phyloP scores from a whole-genome alignment of 2,329 filamentous ascomycete species.

The Furcasterigmium furcatum region DNA sequence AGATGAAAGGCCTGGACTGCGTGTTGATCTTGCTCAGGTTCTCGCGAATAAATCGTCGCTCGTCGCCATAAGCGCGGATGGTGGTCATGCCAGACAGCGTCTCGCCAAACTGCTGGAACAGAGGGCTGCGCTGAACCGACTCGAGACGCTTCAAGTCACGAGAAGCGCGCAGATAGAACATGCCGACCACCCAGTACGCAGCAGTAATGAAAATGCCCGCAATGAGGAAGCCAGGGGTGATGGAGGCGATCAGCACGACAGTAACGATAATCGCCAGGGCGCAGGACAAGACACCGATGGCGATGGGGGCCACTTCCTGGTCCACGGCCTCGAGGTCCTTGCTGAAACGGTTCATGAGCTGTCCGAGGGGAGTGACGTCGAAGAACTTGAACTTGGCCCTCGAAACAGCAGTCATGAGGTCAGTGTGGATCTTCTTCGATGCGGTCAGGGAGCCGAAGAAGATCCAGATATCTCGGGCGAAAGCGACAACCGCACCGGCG shows the following conservation, averaged over 20 bases:
- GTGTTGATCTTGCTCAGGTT: conserved; percentile 86
- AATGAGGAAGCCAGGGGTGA: conserved; percentile 88
- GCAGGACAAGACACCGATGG: conserved; percentile 71
- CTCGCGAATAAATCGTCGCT: conserved; percentile 88
- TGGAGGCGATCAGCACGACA: conserved; percentile 77
- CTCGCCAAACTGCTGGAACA: conserved; percentile 98
- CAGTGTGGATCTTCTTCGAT: conserved; percentile 78
- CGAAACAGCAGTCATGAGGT: conserved; percentile 74
- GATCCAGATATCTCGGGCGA: conserved; percentile 80
- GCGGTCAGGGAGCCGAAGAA: conserved; percentile 91
- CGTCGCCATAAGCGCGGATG: conserved; percentile 93
- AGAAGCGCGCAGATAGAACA: conserved; percentile 89
- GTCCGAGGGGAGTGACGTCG: conserved; percentile 90
- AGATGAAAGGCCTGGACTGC: conserved; percentile 91
- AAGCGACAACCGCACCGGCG: conserved; percentile 74
- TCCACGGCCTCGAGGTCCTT: conserved; percentile 95
- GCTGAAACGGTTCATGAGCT: conserved; percentile 97
- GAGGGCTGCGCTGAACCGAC: conserved; percentile 86
- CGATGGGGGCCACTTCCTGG: conserved; percentile 90
- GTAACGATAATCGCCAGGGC: conserved; percentile 73
- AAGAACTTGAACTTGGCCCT: conserved; percentile 97
- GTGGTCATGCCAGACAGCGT: conserved; percentile 93
- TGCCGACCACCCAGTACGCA: conserved; percentile 78
- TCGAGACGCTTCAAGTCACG: conserved; percentile 93
- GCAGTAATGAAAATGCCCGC: conserved; percentile 81